phyloP scores from a whole-genome alignment of 208 protist genomes.

The Trypanosomatidae sp. region DNA sequence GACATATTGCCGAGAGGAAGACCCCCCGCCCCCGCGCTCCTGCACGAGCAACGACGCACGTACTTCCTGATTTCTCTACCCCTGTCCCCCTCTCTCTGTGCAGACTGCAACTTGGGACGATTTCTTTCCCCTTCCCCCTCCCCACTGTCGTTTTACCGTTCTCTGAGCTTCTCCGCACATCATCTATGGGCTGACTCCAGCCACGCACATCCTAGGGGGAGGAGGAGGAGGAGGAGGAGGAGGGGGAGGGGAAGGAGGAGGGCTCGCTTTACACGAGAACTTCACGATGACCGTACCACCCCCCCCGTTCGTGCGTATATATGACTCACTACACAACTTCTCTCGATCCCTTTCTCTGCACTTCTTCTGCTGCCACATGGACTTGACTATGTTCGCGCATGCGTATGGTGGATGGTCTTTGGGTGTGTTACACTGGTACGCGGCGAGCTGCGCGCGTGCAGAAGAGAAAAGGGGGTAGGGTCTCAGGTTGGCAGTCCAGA shows the following conservation, averaged over 20 bases:
- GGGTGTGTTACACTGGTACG: background rate
- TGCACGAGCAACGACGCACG: background rate
- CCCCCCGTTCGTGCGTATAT: background rate
- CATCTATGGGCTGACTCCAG: background rate
- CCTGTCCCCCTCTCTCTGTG: too few species aligned
- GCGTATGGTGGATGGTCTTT: background rate
- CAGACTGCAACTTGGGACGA: too few species aligned
- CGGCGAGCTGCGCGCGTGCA: background rate
- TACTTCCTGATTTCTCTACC: background rate
- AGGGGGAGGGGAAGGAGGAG: background rate
- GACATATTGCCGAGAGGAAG: too few species aligned
- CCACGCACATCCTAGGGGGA: background rate
- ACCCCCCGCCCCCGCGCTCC: background rate
- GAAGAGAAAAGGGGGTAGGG: background rate
- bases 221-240: background rate
- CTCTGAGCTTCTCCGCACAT: background rate
- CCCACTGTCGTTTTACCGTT: background rate
- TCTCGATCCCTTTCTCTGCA: background rate
- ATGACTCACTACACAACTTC: background rate
- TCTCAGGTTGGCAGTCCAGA: background rate
- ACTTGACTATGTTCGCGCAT: background rate
- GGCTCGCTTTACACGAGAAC: background rate
- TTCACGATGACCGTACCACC: background rate
- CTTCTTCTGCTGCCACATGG: background rate
- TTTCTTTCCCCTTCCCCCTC: too few species aligned